phyloP scores from a whole-genome alignment of 2,329 filamentous ascomycete genomes.

The Tolypocladium ovalisporum region DNA sequence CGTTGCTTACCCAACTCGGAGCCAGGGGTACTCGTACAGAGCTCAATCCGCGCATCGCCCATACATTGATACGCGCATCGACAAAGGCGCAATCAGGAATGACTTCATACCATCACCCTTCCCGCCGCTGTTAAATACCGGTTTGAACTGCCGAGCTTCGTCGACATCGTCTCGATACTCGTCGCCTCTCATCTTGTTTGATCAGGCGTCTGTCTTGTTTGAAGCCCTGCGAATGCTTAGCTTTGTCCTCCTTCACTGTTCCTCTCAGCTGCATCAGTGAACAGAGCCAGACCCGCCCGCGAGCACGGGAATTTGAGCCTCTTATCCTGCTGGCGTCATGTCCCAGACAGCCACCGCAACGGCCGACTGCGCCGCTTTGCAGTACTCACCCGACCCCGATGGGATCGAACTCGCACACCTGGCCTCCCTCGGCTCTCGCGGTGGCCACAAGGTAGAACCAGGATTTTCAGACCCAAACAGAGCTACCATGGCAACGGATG shows the following conservation, averaged over 20 bases:
- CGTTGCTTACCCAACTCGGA: too few relatives aligned
- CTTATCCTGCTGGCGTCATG: background rate
- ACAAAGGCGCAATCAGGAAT: too few relatives aligned
- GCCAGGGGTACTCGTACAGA: too few relatives aligned
- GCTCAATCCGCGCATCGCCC: background rate
- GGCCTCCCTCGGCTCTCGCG: background rate
- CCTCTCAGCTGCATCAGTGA: background rate
- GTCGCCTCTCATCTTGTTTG: too few relatives aligned
- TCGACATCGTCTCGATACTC: too few relatives aligned
- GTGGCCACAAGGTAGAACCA: background rate
- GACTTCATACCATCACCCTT: too few relatives aligned
- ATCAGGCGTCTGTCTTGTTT: background rate
- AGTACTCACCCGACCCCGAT: background rate
- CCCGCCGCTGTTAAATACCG: too few relatives aligned
- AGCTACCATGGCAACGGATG: background rate
- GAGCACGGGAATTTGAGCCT: too few relatives aligned
- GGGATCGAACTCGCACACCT: background rate
- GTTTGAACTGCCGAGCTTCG: too few relatives aligned
- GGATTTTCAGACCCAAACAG: too few relatives aligned
- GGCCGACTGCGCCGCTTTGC: background rate
- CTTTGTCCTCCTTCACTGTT: background rate
- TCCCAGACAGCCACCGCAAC: background rate
- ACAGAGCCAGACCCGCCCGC: background rate
- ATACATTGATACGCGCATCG: background rate
- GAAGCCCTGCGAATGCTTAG: background rate